phyloP scores from a whole-genome alignment of 2,329 filamentous ascomycete species.

The Penicillium paneum region DNA sequence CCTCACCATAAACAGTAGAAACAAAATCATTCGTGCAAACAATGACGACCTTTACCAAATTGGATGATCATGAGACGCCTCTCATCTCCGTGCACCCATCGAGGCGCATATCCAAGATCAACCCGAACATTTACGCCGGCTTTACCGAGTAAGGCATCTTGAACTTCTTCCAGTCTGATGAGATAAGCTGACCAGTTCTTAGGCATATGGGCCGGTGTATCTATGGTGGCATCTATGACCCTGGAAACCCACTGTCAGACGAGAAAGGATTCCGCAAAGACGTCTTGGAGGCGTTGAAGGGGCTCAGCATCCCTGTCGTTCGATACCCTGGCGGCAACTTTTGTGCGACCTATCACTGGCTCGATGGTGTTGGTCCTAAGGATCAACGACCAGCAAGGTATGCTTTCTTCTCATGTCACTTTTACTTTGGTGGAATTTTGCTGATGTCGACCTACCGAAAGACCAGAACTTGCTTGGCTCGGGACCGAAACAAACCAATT shows the following conservation, averaged over 20 bases:
- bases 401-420: background rate
- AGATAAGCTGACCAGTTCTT: constrained; percentile 15
- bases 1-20: constrained; percentile 1
- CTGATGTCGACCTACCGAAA: constrained; percentile 19
- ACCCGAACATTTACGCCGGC: constrained; percentile 77
- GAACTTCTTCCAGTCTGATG: background rate
- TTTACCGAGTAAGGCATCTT: constrained; percentile 68
- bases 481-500: constrained; percentile 74
- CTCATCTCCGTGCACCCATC: constrained; percentile 64
- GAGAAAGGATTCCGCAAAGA: constrained; percentile 73
- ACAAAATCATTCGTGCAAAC: constrained; percentile 7
- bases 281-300: constrained; percentile 69
- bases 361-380: constrained; percentile 72
- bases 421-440: background rate
- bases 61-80: constrained; percentile 58
- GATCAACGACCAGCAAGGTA: constrained; percentile 62
- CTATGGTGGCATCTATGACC: constrained; percentile 82
- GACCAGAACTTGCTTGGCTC: constrained; percentile 76
- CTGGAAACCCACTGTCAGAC: constrained; percentile 68
- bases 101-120: constrained; percentile 68
- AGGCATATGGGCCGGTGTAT: constrained; percentile 89
- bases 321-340: constrained; percentile 84
- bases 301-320: constrained; percentile 72
- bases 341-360: constrained; percentile 80
- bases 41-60: constrained; percentile 73